Evolutionary conservation across 305 asterid genomes (phyloP).

Genomic region (Lippia alba): DNA sequence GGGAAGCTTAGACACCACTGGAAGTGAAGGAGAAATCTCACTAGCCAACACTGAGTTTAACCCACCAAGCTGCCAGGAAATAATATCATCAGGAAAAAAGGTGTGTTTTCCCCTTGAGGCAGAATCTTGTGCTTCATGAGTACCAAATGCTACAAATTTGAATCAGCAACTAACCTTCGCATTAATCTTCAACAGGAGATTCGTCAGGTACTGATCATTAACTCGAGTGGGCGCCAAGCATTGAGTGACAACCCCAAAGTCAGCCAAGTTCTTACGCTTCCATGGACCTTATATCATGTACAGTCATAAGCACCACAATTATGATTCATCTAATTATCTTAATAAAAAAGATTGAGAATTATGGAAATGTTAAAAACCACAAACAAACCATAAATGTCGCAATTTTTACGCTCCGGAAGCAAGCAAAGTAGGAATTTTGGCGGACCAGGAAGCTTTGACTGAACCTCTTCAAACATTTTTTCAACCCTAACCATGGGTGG

Average conservation of each 20-base stretch:
- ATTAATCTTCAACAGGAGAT: conserved; percentile 80
- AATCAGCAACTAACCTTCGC: conserved; percentile 64
- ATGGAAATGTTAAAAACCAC: not conserved
- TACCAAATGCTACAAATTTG: not conserved
- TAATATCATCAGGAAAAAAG: not conserved
- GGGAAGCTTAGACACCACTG: conserved; percentile 73
- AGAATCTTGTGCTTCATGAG: not conserved
- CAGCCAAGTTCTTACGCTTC: conserved; percentile 84
- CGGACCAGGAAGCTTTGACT: conserved; percentile 55
- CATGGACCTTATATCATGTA: conserved; percentile 68
- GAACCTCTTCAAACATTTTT: conserved; percentile 59
- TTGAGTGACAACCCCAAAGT: conserved; percentile 84
- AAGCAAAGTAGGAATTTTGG: conserved; percentile 74
- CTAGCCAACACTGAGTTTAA: conserved; percentile 67
- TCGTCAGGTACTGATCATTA: conserved; percentile 83
- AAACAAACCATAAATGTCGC: conserved; percentile 61
- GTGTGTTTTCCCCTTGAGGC: not conserved
- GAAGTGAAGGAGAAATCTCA: conserved; percentile 61
- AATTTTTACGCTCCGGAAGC: conserved; percentile 66
- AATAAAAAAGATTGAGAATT: not conserved
- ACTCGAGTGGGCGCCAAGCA: conserved; percentile 77
- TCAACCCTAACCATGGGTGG: conserved; percentile 69
- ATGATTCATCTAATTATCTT: not conserved
- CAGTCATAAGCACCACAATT: not conserved
- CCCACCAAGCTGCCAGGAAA: conserved; percentile 81